These are phyloP conservation scores for Clonostachys rhizophaga DNA, from an alignment of 2,329 filamentous ascomycete genomes.

Conservation along the genomic window DNA sequence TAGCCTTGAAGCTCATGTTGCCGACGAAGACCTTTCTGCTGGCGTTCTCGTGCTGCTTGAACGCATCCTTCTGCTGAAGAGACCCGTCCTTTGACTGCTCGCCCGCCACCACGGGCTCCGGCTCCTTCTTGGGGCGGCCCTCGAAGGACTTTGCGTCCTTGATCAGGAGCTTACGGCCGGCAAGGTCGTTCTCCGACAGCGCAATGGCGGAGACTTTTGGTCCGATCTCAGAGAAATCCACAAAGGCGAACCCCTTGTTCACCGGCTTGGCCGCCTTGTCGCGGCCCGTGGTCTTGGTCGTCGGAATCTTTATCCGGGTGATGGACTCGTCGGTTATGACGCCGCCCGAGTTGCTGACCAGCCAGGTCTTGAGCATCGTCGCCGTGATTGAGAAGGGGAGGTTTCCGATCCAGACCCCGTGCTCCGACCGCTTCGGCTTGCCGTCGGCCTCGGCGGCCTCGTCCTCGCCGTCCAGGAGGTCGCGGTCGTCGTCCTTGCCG, in stretches of 20 bases:
- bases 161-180: slow-evolving; percentile 79
- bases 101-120: slow-evolving; percentile 20
- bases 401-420: slow-evolving; percentile 96
- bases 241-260: slow-evolving; percentile 97
- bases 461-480: slow-evolving; percentile 16
- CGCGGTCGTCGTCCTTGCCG: slow-evolving; percentile 24
- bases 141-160: slow-evolving; percentile 90
- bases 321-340: slow-evolving; percentile 66
- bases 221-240: slow-evolving; percentile 76
- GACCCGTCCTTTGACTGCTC: slow-evolving; percentile 14
- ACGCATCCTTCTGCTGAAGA: slow-evolving; percentile 15
- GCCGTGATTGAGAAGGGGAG: slow-evolving; percentile 78
- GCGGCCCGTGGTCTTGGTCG: slow-evolving; percentile 41
- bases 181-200: slow-evolving; percentile 77
- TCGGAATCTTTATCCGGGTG: slow-evolving; percentile 79
- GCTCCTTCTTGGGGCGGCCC: slow-evolving; percentile 72
- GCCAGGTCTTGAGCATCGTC: slow-evolving; percentile 70
- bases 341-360: slow-evolving; percentile 67
- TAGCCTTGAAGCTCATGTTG: slow-evolving; percentile 79
- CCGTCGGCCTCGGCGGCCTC: slow-evolving; percentile 24
- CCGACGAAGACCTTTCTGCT: slow-evolving; percentile 88
- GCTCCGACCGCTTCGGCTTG: slow-evolving; percentile 62
- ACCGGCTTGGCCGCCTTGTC: slow-evolving; percentile 22
- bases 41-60: slow-evolving; percentile 45
- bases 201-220: slow-evolving; percentile 74